Percentiles rank a stretch among this genome's conserved stretches.
These are phyloP conservation scores for Fusarium pininemorale DNA, from an alignment of 2,329 filamentous ascomycete genomes.

Conservation along the genomic window DNA sequence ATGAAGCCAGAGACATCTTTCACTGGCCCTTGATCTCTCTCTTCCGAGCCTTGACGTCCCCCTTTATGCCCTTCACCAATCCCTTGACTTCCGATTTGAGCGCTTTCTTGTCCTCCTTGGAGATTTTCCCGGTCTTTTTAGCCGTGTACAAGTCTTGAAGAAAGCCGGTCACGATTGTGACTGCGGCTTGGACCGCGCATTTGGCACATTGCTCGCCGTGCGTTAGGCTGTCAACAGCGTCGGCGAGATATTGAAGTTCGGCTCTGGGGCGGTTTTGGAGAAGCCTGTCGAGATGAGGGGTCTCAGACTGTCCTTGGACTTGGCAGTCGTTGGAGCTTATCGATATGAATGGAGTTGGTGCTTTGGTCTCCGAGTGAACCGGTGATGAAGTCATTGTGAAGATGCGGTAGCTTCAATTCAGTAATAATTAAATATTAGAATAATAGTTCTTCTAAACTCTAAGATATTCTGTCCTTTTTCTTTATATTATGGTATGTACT, in stretches of 20 bases:
- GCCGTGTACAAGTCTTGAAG: constrained; percentile 14
- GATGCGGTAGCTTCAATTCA: background rate
- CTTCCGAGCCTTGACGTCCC: constrained; percentile 1
- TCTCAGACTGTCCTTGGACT: constrained; percentile 1
- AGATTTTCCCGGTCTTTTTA: constrained; percentile 24
- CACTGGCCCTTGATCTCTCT: background rate
- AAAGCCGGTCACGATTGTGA: background rate
- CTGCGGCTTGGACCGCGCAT: constrained; percentile 13
- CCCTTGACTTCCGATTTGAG: constrained; percentile 26
- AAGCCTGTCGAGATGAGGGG: constrained; percentile 20
- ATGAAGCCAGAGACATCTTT: background rate
- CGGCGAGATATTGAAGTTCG: constrained; percentile 8
- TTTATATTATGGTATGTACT: background rate
- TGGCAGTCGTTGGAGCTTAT: background rate
- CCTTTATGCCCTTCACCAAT: constrained; percentile 14
- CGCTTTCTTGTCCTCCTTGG: constrained; percentile 26
- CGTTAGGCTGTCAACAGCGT: background rate
- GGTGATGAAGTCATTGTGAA: background rate
- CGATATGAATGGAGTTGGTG: background rate
- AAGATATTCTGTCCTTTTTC: accelerated
- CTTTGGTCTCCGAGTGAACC: background rate
- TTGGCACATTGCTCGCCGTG: constrained; percentile 19
- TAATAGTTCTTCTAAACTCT: too few relatives aligned
- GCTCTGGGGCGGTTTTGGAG: constrained; percentile 7
- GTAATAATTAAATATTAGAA: background rate